Evolutionary conservation across 441 rosid genomes (phyloP), one percentile per base, ranked within the genome.

Genomic region (Populus hybrid): DNA sequence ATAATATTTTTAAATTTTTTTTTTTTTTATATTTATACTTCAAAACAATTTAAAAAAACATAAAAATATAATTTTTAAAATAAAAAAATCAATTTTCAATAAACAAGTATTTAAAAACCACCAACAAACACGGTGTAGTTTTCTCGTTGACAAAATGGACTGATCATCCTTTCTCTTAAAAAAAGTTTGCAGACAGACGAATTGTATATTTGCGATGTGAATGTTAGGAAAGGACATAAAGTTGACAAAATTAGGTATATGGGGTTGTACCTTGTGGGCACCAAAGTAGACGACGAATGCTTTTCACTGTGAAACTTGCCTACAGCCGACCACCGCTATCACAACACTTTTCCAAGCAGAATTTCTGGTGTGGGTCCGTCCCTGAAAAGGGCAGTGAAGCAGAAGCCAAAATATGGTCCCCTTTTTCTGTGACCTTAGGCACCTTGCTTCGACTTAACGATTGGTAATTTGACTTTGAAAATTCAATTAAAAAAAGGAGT

Each of bases 381-480:
- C 75, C 7, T 21, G 4, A 12, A 35, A 19, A 21, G 23, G 18
- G 18, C 26, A 5, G 5, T n/a, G 61, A 18, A 53, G 61, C 6
- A 35, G 18, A 16, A 5, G 61, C 7, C n/a, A 53, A 6, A 53
- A 16, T 18, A 21, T n/a, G n/a, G n/a, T n/a, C n/a, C n/a, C n/a
- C n/a, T n/a, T n/a, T n/a, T n/a, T n/a, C n/a, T n/a, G n/a, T n/a
- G n/a, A n/a, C n/a, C n/a, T n/a, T n/a, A n/a, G n/a, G n/a, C 61
- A 18, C 61, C 2, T 53, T 3, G 18, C 7, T 6, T 50, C 18
- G 2, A 53, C 1, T 53, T 18, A 16, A 5, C n/a, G 61, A n/a
- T 9, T 4, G 50, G 9, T 42, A 23, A 7, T 21, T 79, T 61
- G 80, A 76, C 80, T 79, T 69, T 30, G 74, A 73, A 70, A 64